phyloP scores from a whole-genome alignment of 2,329 filamentous ascomycete genomes.

The Trichophyton schoenleinii region DNA sequence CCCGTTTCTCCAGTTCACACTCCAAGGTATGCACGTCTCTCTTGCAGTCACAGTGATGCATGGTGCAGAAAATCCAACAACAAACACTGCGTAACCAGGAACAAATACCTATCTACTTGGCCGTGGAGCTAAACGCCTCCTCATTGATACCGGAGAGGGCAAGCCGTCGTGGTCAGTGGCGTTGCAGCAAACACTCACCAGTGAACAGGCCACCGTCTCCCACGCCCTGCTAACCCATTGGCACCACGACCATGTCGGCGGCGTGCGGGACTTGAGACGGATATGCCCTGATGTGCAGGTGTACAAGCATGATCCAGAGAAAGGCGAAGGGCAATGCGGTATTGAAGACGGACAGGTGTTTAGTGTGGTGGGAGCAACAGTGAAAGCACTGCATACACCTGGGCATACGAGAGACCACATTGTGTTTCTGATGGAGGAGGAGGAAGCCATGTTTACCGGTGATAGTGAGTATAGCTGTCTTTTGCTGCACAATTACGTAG shows the following conservation, averaged over 20 bases:
- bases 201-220: constrained; percentile 58
- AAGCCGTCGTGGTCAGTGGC: constrained; percentile 57
- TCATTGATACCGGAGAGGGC: constrained; percentile 87
- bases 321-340: constrained; percentile 33
- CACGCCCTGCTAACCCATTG: constrained; percentile 74
- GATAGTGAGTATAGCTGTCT: constrained; percentile 44
- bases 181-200: constrained; percentile 50
- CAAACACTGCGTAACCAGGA: constrained; percentile 30
- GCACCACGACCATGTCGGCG: constrained; percentile 77
- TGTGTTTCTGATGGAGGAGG: constrained; percentile 60
- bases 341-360: constrained; percentile 47
- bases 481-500: background rate
- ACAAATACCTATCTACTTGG: constrained; percentile 95
- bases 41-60: background rate
- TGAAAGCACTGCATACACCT: constrained; percentile 55
- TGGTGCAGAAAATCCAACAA: background rate
- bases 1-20: constrained; percentile 36
- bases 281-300: constrained; percentile 52
- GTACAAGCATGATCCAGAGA: constrained; percentile 52
- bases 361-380: constrained; percentile 42
- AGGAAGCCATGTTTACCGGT: constrained; percentile 75
- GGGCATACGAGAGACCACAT: constrained; percentile 78
- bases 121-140: constrained; percentile 55
- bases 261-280: constrained; percentile 55
- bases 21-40: constrained; percentile 38